These are phyloP conservation scores for Hymenoscyphus fructigenus DNA, from an alignment of 2,329 filamentous ascomycete genomes.

Conservation along the genomic window DNA sequence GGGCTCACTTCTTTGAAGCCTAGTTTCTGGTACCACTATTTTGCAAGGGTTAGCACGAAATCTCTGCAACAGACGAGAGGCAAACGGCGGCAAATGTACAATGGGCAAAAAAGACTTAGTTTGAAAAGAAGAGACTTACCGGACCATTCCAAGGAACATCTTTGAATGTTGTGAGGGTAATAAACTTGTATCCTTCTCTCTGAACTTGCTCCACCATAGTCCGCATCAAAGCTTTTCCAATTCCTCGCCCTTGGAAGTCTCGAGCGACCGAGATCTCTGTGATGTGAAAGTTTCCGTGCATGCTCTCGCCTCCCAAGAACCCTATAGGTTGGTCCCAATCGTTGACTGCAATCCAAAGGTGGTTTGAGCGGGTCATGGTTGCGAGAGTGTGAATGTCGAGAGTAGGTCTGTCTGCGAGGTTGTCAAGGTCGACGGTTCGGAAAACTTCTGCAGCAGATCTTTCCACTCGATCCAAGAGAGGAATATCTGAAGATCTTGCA, in stretches of 20 bases:
- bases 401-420: slow-evolving; percentile 26
- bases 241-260: slow-evolving; percentile 32
- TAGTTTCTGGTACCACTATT: slow-evolving; percentile 31
- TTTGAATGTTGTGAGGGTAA: slow-evolving; percentile 34
- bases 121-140: slow-evolving; percentile 7
- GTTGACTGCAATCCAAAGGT: slow-evolving; percentile 35
- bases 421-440: slow-evolving; percentile 26
- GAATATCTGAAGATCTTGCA: slow-evolving; percentile 31
- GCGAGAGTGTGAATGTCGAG: slow-evolving; percentile 25
- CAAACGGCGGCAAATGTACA: neutral
- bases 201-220: slow-evolving; percentile 31
- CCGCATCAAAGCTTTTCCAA: slow-evolving; percentile 33
- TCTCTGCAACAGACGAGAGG: neutral
- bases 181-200: slow-evolving; percentile 29
- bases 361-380: slow-evolving; percentile 26
- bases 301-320: slow-evolving; percentile 30
- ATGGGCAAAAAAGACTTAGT: neutral
- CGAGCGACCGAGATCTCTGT: slow-evolving; percentile 33
- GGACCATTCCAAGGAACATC: slow-evolving; percentile 33
- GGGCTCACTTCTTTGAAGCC: slow-evolving; percentile 31
- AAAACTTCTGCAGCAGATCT: slow-evolving; percentile 33
- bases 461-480: slow-evolving; percentile 32
- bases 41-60: slow-evolving; percentile 5
- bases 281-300: slow-evolving; percentile 35
- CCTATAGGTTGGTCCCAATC: slow-evolving; percentile 32